Conservation (phyloP, 192 early-diverging fungal species). For the Phlyctochytrium bullatum region DNA sequence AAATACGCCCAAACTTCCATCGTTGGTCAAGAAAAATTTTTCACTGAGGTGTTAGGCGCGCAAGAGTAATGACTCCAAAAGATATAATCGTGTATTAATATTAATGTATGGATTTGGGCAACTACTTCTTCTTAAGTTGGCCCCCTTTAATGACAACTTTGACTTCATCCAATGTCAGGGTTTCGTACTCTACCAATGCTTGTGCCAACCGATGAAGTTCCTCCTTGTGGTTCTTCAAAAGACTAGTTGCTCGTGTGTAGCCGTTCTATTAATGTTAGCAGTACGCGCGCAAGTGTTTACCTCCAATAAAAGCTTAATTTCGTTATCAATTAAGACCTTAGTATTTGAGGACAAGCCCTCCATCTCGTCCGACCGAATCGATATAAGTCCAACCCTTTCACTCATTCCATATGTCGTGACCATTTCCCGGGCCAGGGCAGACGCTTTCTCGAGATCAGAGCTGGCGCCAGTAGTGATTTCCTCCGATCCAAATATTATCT, state of each 20-base stretch:
- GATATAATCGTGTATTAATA: too few relatives aligned
- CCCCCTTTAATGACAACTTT: slow-evolving; percentile 66
- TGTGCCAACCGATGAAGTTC: slow-evolving; percentile 88
- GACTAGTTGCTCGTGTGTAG: slow-evolving; percentile 63
- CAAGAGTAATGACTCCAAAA: too few relatives aligned
- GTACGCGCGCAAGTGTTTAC: slow-evolving; percentile 31
- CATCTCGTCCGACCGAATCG: slow-evolving; percentile 74
- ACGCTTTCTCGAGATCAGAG: slow-evolving; percentile 89
- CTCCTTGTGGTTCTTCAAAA: slow-evolving; percentile 75
- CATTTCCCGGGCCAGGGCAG: slow-evolving; percentile 86
- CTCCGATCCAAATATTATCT: slow-evolving; percentile 91
- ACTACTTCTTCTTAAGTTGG: too few relatives aligned
- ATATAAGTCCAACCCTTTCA: slow-evolving; percentile 85
- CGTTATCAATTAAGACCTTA: slow-evolving; percentile 80
- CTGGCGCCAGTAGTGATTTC: slow-evolving; percentile 93
- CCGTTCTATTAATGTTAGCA: slow-evolving; percentile 39
- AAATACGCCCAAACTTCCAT: not conserved
- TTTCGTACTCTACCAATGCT: slow-evolving; percentile 95
- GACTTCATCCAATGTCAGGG: slow-evolving; percentile 86
- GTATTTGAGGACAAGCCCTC: slow-evolving; percentile 67
- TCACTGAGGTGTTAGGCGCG: too few relatives aligned
- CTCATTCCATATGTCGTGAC: slow-evolving; percentile 92
- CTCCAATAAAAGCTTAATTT: slow-evolving; percentile 76
- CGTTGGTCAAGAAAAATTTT: too few relatives aligned
- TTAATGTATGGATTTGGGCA: too few relatives aligned